A percentile compares a stretch with the other conserved stretches of the same genome.
phyloP scores from a whole-genome alignment of 169 alveolate genomes.

The Plasmodium relictum region DNA sequence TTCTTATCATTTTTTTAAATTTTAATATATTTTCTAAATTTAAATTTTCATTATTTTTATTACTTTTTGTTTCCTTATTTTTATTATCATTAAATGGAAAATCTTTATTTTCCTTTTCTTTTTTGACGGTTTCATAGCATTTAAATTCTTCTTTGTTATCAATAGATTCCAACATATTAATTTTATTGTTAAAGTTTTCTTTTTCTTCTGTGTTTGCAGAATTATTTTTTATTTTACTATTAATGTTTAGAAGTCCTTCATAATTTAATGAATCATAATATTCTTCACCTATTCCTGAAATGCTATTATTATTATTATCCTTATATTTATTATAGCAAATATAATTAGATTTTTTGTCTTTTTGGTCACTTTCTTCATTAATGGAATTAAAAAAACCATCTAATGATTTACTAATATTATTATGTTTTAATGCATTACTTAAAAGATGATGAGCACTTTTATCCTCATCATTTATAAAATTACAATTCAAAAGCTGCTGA shows the following conservation, averaged over 20 bases:
- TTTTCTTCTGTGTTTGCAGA: neutral
- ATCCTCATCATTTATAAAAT: constrained; percentile 36
- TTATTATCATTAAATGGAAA: constrained; percentile 21
- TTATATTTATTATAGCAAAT: neutral
- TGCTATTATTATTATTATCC: neutral
- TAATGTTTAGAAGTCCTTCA: constrained; percentile 6
- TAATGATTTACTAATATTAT: neutral
- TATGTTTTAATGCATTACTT: constrained; percentile 20
- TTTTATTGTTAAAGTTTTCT: neutral
- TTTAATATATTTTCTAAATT: constrained; percentile 22
- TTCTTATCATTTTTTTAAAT: constrained; percentile 54
- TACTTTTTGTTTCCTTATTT: constrained; percentile 31
- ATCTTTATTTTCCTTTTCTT: neutral
- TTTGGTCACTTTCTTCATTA: constrained; percentile 5
- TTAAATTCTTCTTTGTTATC: neutral
- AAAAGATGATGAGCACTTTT: constrained; percentile 37
- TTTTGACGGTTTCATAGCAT: neutral
- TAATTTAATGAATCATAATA: neutral
- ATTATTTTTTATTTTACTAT: neutral
- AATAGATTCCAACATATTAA: neutral
- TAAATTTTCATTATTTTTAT: constrained; percentile 9
- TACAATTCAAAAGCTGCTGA: constrained; percentile 20
- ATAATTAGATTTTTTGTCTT: neutral
- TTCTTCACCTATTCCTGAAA: neutral
- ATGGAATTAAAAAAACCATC: neutral